phyloP scores from a whole-genome alignment of 2,329 filamentous ascomycete species.

The Furcasterigmium sp. region DNA sequence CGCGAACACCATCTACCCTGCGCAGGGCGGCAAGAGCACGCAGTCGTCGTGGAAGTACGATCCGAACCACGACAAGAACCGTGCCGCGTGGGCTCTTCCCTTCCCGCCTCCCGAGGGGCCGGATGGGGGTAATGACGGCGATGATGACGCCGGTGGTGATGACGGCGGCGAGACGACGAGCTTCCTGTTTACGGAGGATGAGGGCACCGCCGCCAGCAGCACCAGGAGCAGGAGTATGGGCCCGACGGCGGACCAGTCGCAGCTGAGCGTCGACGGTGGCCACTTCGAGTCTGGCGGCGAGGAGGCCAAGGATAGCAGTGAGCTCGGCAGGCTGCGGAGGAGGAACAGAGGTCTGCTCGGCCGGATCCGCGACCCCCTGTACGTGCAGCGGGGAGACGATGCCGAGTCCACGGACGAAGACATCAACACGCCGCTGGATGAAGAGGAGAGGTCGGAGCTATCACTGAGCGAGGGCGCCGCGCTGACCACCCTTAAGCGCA shows the following conservation, averaged over 20 bases:
- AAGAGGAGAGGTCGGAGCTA: neutral
- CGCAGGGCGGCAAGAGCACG: conserved; percentile 5
- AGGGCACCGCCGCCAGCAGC: neutral
- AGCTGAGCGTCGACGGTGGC: neutral
- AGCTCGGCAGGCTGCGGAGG: neutral
- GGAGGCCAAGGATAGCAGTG: no score
- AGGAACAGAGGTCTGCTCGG: no score
- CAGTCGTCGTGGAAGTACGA: conserved; percentile 21
- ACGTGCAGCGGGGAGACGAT: no score
- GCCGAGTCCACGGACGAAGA: neutral
- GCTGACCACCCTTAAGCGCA: no score
- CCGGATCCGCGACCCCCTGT: no score
- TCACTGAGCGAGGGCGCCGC: no score
- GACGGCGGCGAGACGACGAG: neutral
- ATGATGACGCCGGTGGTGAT: neutral
- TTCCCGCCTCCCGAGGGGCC: conserved; percentile 2
- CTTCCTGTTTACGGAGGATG: no score
- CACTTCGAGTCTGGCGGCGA: no score
- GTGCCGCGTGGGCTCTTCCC: conserved; percentile 3
- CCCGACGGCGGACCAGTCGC: neutral
- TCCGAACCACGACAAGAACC: conserved; percentile 24
- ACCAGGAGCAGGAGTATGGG: neutral
- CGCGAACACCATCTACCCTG: conserved; percentile 21
- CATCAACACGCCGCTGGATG: neutral
- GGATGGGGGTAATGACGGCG: neutral